Evolutionary conservation across 73 alveolate species (phyloP), one percentile per base, ranked within the genome.

Genomic region (Uronychia setigera): DNA sequence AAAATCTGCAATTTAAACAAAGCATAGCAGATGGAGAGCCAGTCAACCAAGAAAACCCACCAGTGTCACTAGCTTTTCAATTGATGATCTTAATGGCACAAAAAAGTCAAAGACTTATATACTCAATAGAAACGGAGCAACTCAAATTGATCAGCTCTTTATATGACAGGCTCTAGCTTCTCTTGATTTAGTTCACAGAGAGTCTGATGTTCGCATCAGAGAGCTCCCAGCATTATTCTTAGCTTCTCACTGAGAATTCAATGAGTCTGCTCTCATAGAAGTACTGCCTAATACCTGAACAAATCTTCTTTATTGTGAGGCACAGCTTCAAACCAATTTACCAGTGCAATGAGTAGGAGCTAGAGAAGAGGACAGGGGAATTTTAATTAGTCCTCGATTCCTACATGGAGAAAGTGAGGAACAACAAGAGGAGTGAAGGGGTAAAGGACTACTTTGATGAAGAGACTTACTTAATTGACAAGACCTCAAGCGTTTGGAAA

Each of bases 271-370:
- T 92, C 11, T 84, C 90, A 27, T 19, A 60, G 9, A 76, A 81
- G 26, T 83, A 82, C 74, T n/a, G 35, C 32, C 87, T 92, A 33
- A 87, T 91, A 0, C 93, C 94, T 9, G 90, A 78, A 30, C 87
- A 88, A 30, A 87, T 89, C 31, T 84, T 92, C 90, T 85, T 29
- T 34, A 80, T 89, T 13, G 74, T 92, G 31, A 91, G 97, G 60
- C 95, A 87, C 35, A 85, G 93, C 34, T 28, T 92, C 31, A 87
- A 88, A 30, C 88, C 91, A 25, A 32, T 90, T 0, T 59, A 79
- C 59, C 25, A 35, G 30, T 80, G 77, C 58, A 90, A 87, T 9
- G 88, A 79, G 13, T 92, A 90, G 28, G 92, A 90, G 60, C 78
- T 85, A 35, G 35, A 90, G 32, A 59, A 81, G 29, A 84, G 83